Evolutionary conservation across 257 asterid genomes (phyloP).

Genomic region (Solanum dulcamara): DNA sequence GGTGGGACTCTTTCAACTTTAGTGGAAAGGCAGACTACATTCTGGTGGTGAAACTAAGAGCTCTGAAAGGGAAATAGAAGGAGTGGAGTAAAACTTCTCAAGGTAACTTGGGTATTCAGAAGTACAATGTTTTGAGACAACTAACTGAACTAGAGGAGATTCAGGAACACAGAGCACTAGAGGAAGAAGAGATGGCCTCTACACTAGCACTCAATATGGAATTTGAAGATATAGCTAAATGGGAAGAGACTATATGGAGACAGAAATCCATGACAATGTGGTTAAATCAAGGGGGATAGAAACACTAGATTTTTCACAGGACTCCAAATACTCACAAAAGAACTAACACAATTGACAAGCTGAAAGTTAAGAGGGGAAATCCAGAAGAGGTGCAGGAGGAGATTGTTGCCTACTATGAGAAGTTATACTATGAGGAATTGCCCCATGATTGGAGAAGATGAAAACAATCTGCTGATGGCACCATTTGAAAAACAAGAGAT

Average conservation of each 20-base stretch:
- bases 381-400: neutral
- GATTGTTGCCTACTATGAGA: neutral
- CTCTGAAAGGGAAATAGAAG: neutral
- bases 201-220: neutral
- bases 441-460: neutral
- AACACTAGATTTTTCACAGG: neutral
- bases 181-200: neutral
- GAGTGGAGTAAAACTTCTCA: neutral
- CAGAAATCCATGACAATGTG: neutral
- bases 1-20: neutral
- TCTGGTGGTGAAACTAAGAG: neutral
- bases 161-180: neutral
- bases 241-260: neutral
- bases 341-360: neutral
- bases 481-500: neutral
- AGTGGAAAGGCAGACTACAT: neutral
- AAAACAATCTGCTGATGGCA: neutral
- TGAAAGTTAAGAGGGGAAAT: neutral
- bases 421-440: neutral
- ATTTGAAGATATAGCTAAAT: neutral
- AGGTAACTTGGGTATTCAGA: neutral
- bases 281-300: neutral
- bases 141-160: neutral
- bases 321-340: neutral
- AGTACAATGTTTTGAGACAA: neutral